Conservation (phyloP, 371 early-diverging fungal species). For the Mortierella polycephala region DNA sequence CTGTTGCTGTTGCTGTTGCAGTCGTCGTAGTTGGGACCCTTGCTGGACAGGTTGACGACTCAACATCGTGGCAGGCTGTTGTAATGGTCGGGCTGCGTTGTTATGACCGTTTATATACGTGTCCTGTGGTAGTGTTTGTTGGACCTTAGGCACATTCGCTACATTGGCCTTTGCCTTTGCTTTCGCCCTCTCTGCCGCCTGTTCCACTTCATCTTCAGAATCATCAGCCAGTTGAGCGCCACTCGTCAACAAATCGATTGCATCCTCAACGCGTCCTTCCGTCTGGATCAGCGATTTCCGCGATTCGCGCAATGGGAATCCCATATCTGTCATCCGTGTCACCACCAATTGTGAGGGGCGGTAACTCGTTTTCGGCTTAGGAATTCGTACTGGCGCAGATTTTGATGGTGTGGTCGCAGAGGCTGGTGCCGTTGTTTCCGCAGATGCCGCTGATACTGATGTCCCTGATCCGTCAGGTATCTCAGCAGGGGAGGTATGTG, state of each 20-base stretch:
- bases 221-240: slow-evolving; percentile 49
- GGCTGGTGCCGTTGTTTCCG: slow-evolving; percentile 1
- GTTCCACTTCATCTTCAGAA: slow-evolving; percentile 49
- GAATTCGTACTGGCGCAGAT: slow-evolving; percentile 19
- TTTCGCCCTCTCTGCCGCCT: slow-evolving; percentile 36
- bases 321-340: slow-evolving; percentile 50
- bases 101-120: slow-evolving; percentile 16
- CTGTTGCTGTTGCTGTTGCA: background rate
- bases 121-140: slow-evolving; percentile 13
- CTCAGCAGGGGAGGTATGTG: background rate
- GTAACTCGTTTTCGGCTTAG: slow-evolving; percentile 52
- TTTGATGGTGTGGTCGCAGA: background rate
- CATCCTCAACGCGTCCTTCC: slow-evolving; percentile 53
- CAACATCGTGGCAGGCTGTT: background rate
- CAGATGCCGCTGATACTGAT: background rate
- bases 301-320: slow-evolving; percentile 45
- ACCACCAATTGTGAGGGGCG: slow-evolving; percentile 53
- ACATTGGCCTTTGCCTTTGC: slow-evolving; percentile 19
- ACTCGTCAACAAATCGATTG: slow-evolving; percentile 52
- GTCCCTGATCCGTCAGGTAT: background rate
- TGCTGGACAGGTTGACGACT: slow-evolving; percentile 8
- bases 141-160: slow-evolving; percentile 1
- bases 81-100: slow-evolving; percentile 17
- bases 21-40: background rate
- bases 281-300: slow-evolving; percentile 50